Base-by-base conservation (phyloP, 345 rosid species). In the Erodium maritimum region DNA sequence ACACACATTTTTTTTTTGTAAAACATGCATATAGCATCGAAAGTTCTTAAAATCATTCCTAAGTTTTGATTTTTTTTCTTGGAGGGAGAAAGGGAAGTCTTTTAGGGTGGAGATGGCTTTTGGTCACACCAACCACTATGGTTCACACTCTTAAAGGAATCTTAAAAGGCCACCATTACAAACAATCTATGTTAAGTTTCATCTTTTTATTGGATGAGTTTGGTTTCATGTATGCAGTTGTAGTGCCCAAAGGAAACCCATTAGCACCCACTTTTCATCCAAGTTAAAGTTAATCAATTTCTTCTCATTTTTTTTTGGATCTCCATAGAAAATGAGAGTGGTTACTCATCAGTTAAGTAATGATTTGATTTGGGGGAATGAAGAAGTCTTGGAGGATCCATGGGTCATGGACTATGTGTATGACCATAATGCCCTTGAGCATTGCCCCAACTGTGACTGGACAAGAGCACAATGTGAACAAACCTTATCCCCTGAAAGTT, bases 401-500 rank as follows among this genome's bases (percentile, higher is more conserved):
- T n/a, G n/a, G n/a, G n/a, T n/a, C n/a, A n/a, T n/a, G n/a, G n/a
- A 21, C 0, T 29, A 5, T 0, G 10, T 1, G 54, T 61, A 73
- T 66, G 78, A 64, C 78, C 21, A 46, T 23, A 65, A 65, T 59
- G 6, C 50, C 72, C 79, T 59, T 6, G 0, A n/a, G 5, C 64
- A 62, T 22, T 65, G 61, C 16, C 48, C 19, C 37, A 64, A 64
- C 4, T 37, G 33, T 75, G 72, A 66, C 78, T 53, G 79, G 76
- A 69, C 58, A 59, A 57, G 72, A 1, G 46, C 70, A 65, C 50
- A 60, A 67, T 61, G 68, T 68, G 54, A 60, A 65, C 65, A 61
- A 65, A 60, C 80, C 84, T 77, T 82, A 82, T 79, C 87, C 65
- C 55, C 68, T 61, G 52, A 56, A 62, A 48, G 23, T 37, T 42